phyloP scores from a whole-genome alignment of 75 land plant species.

The Pinus albicaulis region DNA sequence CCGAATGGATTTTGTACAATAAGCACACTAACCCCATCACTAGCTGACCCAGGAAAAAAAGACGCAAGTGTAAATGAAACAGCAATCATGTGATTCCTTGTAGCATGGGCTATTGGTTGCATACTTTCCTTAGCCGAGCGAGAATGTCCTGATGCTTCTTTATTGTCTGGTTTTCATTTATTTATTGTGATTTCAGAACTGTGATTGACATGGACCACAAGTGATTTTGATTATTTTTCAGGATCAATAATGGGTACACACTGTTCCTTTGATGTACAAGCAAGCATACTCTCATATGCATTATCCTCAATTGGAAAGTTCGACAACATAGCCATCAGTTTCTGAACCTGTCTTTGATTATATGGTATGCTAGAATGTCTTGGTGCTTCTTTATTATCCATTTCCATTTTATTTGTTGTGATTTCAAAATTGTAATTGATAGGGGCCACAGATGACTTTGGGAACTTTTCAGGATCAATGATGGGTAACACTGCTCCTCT shows the following conservation, averaged over 20 bases:
- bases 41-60: constrained; percentile 5
- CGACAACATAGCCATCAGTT: constrained; percentile 13
- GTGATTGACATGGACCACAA: background rate
- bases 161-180: background rate
- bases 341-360: constrained; percentile 6
- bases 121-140: background rate
- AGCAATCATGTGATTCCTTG: background rate
- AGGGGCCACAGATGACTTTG: background rate
- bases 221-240: background rate
- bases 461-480: background rate
- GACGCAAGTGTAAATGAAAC: background rate
- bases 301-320: constrained; percentile 9
- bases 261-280: background rate
- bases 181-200: background rate
- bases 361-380: too few species aligned
- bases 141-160: background rate
- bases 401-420: background rate
- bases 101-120: background rate
- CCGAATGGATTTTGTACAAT: constrained; percentile 1
- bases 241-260: background rate
- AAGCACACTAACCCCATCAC: constrained; percentile 13
- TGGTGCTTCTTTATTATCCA: too few species aligned
- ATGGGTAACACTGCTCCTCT: constrained; percentile 3
- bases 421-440: background rate
- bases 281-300: background rate